Conservation (phyloP, 805 yeast species). For the Candida loeiensis region DNA sequence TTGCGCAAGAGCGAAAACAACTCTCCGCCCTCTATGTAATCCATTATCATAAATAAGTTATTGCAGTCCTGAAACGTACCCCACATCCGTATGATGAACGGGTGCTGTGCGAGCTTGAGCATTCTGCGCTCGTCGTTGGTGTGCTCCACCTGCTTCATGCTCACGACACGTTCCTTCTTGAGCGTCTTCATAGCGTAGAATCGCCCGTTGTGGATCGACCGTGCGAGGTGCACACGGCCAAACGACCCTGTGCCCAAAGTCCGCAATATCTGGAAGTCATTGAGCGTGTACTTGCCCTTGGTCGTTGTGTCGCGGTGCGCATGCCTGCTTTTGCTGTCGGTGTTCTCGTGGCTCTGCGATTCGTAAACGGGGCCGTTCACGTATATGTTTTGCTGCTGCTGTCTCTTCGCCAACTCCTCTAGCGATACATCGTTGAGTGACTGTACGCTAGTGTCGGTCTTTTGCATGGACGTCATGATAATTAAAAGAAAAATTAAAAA, state of each 20-base stretch:
- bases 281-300: constrained; percentile 54
- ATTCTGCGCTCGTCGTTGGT: constrained; percentile 61
- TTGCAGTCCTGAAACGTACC: constrained; percentile 61
- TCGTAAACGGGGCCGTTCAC: constrained; percentile 18
- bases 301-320: constrained; percentile 35
- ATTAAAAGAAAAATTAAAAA: constrained; percentile 1
- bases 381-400: constrained; percentile 27
- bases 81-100: constrained; percentile 62
- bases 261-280: constrained; percentile 53
- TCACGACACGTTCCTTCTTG: constrained; percentile 54
- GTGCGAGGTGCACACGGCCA: constrained; percentile 57
- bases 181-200: constrained; percentile 59
- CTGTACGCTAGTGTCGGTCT: constrained; percentile 19
- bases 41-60: constrained; percentile 61
- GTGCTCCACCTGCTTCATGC: constrained; percentile 62
- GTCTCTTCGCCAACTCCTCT: constrained; percentile 26
- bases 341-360: constrained; percentile 12
- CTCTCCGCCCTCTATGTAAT: constrained; percentile 64
- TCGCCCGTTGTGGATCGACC: constrained; percentile 56
- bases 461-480: constrained; percentile 26
- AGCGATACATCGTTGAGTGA: constrained; percentile 26
- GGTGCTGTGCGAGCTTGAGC: constrained; percentile 56
- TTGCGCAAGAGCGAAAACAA: constrained; percentile 53
- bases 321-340: constrained; percentile 16
- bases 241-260: constrained; percentile 62